Evolutionary conservation across 441 rosid genomes (phyloP).

Genomic region (Gossypium lobatum): DNA sequence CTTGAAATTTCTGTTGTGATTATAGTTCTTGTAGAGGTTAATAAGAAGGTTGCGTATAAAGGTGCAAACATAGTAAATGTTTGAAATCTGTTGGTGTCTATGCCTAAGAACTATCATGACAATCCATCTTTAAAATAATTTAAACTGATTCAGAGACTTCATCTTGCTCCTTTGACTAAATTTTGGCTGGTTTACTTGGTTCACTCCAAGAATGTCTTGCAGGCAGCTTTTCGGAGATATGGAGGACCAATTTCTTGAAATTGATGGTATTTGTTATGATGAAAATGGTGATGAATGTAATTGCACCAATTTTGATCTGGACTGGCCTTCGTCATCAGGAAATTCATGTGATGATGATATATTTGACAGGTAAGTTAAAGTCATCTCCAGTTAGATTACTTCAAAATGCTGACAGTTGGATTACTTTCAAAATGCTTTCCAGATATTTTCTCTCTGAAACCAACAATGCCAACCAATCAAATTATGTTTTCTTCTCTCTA

Average conservation of each 20-base stretch:
- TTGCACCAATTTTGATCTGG: slow-evolving; percentile 76
- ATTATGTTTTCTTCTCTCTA: neutral
- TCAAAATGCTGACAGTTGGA: no score
- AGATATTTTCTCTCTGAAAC: slow-evolving; percentile 1
- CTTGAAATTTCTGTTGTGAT: neutral
- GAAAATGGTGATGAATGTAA: slow-evolving; percentile 56
- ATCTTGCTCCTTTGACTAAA: slow-evolving; percentile 11
- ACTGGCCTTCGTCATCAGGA: slow-evolving; percentile 91
- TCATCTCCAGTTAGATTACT: neutral
- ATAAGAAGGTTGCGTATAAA: neutral
- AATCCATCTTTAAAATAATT: neutral
- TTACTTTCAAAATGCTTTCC: neutral
- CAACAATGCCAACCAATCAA: neutral
- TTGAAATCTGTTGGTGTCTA: neutral
- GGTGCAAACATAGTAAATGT: neutral
- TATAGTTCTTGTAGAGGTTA: neutral
- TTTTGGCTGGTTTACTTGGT: slow-evolving; percentile 33
- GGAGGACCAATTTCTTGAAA: slow-evolving; percentile 44
- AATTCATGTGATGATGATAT: slow-evolving; percentile 87
- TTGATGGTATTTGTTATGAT: slow-evolving; percentile 40
- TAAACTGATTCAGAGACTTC: slow-evolving; percentile 1
- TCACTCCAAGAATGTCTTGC: slow-evolving; percentile 31
- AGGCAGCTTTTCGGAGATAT: slow-evolving; percentile 38
- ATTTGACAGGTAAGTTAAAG: slow-evolving; percentile 51
- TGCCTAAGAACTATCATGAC: neutral